Conservation (phyloP, 192 early-diverging fungal species). For the Allomyces arbusculus region DNA sequence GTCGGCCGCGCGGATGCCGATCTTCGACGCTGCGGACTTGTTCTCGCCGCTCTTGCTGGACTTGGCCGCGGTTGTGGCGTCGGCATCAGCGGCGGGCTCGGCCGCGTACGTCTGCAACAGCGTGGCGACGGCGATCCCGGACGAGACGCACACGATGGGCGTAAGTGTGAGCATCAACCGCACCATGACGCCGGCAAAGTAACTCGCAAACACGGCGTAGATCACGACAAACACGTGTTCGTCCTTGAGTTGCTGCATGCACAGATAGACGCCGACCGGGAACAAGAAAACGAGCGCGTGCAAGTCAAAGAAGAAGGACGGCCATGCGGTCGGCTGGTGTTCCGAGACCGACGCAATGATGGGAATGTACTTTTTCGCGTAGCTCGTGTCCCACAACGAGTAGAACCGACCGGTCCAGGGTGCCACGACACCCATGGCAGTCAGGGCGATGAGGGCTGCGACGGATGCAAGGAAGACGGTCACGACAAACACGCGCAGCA, state of each 20-base stretch:
- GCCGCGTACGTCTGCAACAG: conserved; percentile 70
- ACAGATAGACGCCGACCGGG: conserved; percentile 94
- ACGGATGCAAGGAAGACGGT: conserved; percentile 24
- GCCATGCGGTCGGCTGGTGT: conserved; percentile 98
- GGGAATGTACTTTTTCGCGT: conserved; percentile 97
- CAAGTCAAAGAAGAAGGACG: conserved; percentile 98
- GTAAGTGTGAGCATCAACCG: conserved; percentile 96
- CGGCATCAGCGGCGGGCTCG: conserved; percentile 11
- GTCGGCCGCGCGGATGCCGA: not conserved
- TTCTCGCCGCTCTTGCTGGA: not conserved
- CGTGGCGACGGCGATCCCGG: conserved; percentile 73
- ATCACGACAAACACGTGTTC: conserved; percentile 96
- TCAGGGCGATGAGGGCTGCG: conserved; percentile 47
- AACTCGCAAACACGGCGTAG: conserved; percentile 91
- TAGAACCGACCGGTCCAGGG: conserved; percentile 99
- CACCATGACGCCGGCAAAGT: conserved; percentile 99
- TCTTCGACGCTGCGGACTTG: conserved; percentile 2
- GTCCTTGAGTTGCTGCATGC: conserved; percentile 82
- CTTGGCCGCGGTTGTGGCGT: conserved; percentile 2
- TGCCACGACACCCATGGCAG: conserved; percentile 67
- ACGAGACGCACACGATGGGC: conserved; percentile 87
- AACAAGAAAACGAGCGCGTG: conserved; percentile 89
- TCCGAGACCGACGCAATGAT: conserved; percentile 99
- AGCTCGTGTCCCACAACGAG: conserved; percentile 99
- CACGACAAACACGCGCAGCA: conserved; percentile 49